These are phyloP conservation scores for Geoglossum cookeanum DNA, from an alignment of 2,329 filamentous ascomycete genomes.

Conservation along the genomic window DNA sequence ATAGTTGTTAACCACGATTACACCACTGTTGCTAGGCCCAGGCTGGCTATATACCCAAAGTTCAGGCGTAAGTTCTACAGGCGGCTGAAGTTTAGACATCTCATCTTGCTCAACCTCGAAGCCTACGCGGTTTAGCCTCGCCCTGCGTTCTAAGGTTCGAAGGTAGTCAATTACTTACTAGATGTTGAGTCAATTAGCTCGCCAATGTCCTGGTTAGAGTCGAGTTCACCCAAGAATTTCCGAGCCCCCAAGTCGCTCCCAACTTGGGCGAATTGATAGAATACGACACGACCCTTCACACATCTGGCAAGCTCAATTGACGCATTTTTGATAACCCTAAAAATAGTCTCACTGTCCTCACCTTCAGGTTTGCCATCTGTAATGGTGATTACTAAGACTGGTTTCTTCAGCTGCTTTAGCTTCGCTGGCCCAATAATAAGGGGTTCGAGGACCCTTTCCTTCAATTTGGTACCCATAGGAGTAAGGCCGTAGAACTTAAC, in stretches of 20 bases:
- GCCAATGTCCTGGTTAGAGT: slow-evolving; percentile 42
- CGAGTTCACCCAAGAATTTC: slow-evolving; percentile 43
- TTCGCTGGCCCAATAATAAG: slow-evolving; percentile 35
- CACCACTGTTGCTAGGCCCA: neutral
- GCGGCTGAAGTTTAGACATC: slow-evolving; percentile 41
- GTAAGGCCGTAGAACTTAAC: slow-evolving; percentile 47
- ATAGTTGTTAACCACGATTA: neutral
- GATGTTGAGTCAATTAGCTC: slow-evolving; percentile 47
- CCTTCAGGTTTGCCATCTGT: slow-evolving; percentile 48
- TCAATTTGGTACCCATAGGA: slow-evolving; percentile 43
- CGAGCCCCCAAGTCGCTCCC: slow-evolving; percentile 46
- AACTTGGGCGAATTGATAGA: slow-evolving; percentile 51
- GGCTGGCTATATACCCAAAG: slow-evolving; percentile 30
- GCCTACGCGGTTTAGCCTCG: slow-evolving; percentile 22
- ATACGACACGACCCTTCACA: slow-evolving; percentile 25
- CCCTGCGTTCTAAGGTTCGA: slow-evolving; percentile 9
- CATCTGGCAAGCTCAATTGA: slow-evolving; percentile 28
- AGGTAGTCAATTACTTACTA: slow-evolving; percentile 29
- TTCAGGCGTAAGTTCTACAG: slow-evolving; percentile 43
- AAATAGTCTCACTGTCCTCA: slow-evolving; percentile 35
- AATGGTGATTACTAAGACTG: slow-evolving; percentile 44
- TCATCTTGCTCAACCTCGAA: slow-evolving; percentile 49
- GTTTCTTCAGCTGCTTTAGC: slow-evolving; percentile 43
- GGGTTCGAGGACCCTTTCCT: slow-evolving; percentile 42
- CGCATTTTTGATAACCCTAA: slow-evolving; percentile 36